Percentiles rank a stretch among this genome's conserved stretches.
phyloP scores from a whole-genome alignment of 495 filamentous ascomycete genomes.

The Neurospora sp. region DNA sequence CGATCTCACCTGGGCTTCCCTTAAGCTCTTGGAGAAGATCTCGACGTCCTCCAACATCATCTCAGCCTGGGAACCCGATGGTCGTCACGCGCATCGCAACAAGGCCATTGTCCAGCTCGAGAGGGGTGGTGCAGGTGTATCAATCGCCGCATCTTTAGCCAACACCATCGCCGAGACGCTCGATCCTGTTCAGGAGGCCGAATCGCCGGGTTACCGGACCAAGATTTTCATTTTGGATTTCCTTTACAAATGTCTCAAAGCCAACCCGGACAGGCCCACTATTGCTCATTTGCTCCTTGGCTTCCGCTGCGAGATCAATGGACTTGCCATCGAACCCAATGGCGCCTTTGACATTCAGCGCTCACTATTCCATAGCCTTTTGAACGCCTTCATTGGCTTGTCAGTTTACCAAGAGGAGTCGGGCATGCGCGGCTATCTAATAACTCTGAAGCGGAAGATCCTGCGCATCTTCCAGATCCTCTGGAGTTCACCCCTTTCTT shows the following conservation, averaged over 20 bases:
- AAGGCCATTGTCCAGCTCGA: slow-evolving; percentile 73
- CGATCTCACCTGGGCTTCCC: slow-evolving; percentile 61
- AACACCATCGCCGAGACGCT: slow-evolving; percentile 50
- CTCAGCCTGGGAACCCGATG: slow-evolving; percentile 41
- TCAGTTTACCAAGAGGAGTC: slow-evolving; percentile 49
- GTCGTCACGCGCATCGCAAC: slow-evolving; percentile 50
- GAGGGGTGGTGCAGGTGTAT: slow-evolving; percentile 56
- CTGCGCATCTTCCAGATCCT: slow-evolving; percentile 69
- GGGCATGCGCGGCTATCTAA: slow-evolving; percentile 57
- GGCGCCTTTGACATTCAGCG: slow-evolving; percentile 54
- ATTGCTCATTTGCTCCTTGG: slow-evolving; percentile 87
- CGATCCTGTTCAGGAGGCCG: slow-evolving; percentile 53
- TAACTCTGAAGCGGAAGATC: slow-evolving; percentile 61
- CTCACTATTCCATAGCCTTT: slow-evolving; percentile 75
- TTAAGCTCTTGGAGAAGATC: slow-evolving; percentile 75
- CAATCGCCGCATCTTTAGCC: slow-evolving; percentile 56
- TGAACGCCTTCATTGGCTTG: slow-evolving; percentile 53
- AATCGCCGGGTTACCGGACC: slow-evolving; percentile 58
- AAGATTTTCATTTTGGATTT: slow-evolving; percentile 74
- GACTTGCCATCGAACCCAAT: slow-evolving; percentile 51
- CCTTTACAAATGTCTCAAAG: slow-evolving; percentile 63
- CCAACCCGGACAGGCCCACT: slow-evolving; percentile 59
- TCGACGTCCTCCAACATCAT: slow-evolving; percentile 69
- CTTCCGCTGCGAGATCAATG: slow-evolving; percentile 60
- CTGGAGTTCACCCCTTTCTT: slow-evolving; percentile 78